Base-by-base conservation (phyloP, 768 basidiomycete genomes). In the Tylopilus rubrobrunneus region DNA sequence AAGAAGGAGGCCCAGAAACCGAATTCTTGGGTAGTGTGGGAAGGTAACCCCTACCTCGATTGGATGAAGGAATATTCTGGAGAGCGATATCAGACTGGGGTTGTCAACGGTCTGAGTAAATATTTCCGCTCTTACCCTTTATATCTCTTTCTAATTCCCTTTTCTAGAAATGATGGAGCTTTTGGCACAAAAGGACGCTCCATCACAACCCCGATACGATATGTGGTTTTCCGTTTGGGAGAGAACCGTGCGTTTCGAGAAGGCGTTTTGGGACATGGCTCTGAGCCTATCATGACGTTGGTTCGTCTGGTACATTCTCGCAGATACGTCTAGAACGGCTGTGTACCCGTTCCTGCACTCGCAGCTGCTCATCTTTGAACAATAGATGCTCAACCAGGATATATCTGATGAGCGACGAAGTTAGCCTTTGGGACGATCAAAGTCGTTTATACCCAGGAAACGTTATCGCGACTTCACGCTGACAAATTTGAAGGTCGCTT, bases 221-320 rank as follows among this genome's bases (percentile, higher is more conserved):
- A 7, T 8, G n/a, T 51, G 48, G 52, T 53, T 51, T 28, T 53
- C 48, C 6, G 14, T 53, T 51, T 53, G 52, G 52, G 52, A 53
- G 48, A 42, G 31, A 9, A 42, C 48, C 19, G 48, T 53, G 15
- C 31, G 15, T 15, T 51, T 51, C 14, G 48, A 53, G 25, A 53
- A 53, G 12, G 52, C n/a, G 6, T 53, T 53, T 42, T 53, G 52
- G 52, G 52, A 53, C 33, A 51, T 42, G 39, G 48, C 40, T 29
- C 17, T 53, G 40, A 53, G 33, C 31, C 12, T 53, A 19, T 51
- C 52, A 11, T 42, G 27, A 52, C 17, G 19, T 5, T 19, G n/a
- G 9, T 40, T 40, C 14, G 36, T 15, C 15, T 37, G 11, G 36
- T 14, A 37, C 4, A 15, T 37, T 17, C 19, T 37, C 6, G 36